Conservation (phyloP, 2,329 filamentous ascomycete genomes). For the Alternaria triticimaculans region DNA sequence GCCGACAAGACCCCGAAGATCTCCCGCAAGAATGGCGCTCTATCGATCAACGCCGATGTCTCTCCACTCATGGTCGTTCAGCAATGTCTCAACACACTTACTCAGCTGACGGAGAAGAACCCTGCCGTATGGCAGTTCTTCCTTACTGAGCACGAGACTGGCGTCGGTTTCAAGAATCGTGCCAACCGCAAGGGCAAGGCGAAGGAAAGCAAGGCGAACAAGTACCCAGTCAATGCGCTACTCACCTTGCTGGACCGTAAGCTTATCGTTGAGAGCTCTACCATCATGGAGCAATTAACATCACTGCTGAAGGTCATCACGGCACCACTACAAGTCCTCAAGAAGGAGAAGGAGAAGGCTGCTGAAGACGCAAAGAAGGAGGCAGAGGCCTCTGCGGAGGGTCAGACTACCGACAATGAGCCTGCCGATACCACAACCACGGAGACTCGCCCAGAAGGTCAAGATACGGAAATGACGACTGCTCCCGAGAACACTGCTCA, state of each 20-base stretch:
- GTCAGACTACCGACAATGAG: slow-evolving; percentile 28
- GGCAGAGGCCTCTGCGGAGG: slow-evolving; percentile 22
- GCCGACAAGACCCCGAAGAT: slow-evolving; percentile 82
- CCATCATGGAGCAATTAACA: slow-evolving; percentile 93
- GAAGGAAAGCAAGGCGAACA: slow-evolving; percentile 82
- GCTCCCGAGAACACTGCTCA: slow-evolving; percentile 46
- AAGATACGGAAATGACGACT: slow-evolving; percentile 47
- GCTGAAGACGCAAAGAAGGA: slow-evolving; percentile 55
- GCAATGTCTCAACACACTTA: slow-evolving; percentile 86
- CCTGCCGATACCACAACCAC: slow-evolving; percentile 19
- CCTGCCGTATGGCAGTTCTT: slow-evolving; percentile 90
- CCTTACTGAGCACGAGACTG: slow-evolving; percentile 89
- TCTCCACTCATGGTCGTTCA: slow-evolving; percentile 95
- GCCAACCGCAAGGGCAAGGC: slow-evolving; percentile 83
- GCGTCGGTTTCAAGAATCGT: slow-evolving; percentile 76
- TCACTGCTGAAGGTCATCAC: slow-evolving; percentile 88
- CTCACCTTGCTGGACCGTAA: slow-evolving; percentile 89
- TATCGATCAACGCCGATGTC: slow-evolving; percentile 76
- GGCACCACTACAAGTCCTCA: slow-evolving; percentile 81
- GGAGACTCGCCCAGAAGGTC: slow-evolving; percentile 13
- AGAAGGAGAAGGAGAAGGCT: slow-evolving; percentile 76
- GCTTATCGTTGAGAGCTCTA: slow-evolving; percentile 94
- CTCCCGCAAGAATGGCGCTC: slow-evolving; percentile 75
- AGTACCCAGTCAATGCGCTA: slow-evolving; percentile 90
- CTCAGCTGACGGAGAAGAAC: slow-evolving; percentile 83